These are phyloP conservation scores for Ciborinia camelliae DNA, from an alignment of 2,329 filamentous ascomycete species.

Conservation along the genomic window DNA sequence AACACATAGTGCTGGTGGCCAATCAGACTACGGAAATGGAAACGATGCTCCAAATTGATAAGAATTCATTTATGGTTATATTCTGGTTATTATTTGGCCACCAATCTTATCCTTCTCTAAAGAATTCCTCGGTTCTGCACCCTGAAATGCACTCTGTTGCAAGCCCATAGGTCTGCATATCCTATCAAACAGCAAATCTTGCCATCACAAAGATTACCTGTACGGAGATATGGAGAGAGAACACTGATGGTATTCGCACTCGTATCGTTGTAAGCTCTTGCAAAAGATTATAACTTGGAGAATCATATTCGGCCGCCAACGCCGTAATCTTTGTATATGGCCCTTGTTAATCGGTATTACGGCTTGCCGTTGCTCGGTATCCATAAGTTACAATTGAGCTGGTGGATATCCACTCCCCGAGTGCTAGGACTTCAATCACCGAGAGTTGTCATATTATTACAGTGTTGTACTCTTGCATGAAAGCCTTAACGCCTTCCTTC, in stretches of 20 bases:
- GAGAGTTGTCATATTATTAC: background rate
- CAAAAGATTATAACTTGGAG: background rate
- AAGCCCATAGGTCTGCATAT: background rate
- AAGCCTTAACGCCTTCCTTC: background rate
- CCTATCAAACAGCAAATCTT: background rate
- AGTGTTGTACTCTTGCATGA: background rate
- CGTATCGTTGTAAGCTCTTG: background rate
- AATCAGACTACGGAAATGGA: background rate
- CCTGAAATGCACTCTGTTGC: background rate
- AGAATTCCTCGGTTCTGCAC: background rate
- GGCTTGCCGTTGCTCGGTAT: conserved; percentile 4
- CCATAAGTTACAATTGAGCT: background rate
- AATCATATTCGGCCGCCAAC: too few relatives aligned
- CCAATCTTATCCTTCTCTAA: background rate
- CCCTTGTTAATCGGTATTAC: background rate
- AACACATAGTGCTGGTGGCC: background rate
- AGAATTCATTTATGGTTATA: background rate
- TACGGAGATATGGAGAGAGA: background rate
- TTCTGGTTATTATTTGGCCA: background rate
- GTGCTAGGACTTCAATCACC: background rate
- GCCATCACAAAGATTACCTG: background rate
- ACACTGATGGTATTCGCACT: background rate
- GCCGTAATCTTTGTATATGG: background rate
- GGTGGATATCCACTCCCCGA: background rate
- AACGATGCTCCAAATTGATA: background rate